These are phyloP conservation scores for Lactuca saligna DNA, from an alignment of 129 eudicot genomes.

Conservation along the genomic window DNA sequence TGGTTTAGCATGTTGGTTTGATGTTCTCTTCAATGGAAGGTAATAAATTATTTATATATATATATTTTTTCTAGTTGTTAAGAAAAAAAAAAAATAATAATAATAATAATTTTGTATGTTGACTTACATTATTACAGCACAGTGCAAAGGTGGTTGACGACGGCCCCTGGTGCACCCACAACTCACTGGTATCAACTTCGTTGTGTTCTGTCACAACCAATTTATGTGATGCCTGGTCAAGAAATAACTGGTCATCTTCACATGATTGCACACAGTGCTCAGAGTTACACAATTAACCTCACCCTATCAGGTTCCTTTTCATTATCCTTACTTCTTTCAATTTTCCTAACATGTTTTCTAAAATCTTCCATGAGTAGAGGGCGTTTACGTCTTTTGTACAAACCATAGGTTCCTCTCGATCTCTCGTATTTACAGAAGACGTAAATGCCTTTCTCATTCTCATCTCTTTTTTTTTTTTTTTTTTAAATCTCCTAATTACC, in stretches of 20 bases:
- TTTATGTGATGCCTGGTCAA: constrained; percentile 96
- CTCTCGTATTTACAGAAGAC: too few species aligned
- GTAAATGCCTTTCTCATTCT: too few species aligned
- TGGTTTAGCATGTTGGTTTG: constrained; percentile 98
- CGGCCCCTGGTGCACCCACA: constrained; percentile 99
- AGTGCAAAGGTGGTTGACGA: constrained; percentile 92
- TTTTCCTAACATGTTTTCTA: too few species aligned
- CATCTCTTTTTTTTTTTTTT: neutral
- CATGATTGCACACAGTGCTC: constrained; percentile 93
- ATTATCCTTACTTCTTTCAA: too few species aligned
- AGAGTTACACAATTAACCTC: constrained; percentile 82
- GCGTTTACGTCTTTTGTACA: too few species aligned
- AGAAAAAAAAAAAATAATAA: neutral
- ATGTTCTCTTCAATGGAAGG: constrained; percentile 95
- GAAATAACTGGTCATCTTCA: constrained; percentile 84
- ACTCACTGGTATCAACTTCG: constrained; percentile 98
- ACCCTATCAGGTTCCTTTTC: constrained; percentile 78
- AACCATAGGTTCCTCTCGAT: too few species aligned
- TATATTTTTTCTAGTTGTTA: neutral
- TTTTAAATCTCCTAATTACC: too few species aligned
- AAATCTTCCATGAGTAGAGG: too few species aligned
- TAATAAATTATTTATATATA: constrained; percentile 15
- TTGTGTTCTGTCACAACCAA: constrained; percentile 86
- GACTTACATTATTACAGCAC: constrained; percentile 38
- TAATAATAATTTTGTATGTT: neutral